These are phyloP conservation scores for Candida namnaoensis DNA, from an alignment of 805 yeast species.

Conservation along the genomic window DNA sequence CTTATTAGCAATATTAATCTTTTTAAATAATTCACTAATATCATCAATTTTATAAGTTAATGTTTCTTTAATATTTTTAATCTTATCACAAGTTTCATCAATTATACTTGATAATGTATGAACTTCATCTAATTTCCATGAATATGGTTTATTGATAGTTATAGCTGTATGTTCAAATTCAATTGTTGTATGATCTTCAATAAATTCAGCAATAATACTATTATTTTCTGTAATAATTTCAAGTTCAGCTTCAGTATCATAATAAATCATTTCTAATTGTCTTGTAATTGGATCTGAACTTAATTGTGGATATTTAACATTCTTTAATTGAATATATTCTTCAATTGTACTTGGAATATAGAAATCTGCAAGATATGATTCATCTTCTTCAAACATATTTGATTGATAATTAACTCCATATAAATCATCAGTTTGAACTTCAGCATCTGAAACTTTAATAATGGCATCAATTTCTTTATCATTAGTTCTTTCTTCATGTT, in stretches of 20 bases:
- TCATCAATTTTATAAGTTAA: background rate
- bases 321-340: conserved; percentile 9
- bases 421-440: conserved; percentile 9
- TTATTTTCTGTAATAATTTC: conserved; percentile 22
- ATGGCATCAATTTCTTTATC: background rate
- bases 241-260: conserved; percentile 24
- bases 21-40: too few species aligned
- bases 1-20: background rate
- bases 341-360: conserved; percentile 10
- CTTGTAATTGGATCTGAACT: conserved; percentile 7
- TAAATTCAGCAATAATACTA: conserved; percentile 15
- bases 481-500: background rate
- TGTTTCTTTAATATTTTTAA: background rate
- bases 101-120: conserved; percentile 5
- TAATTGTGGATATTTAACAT: conserved; percentile 15
- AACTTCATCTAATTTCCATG: conserved; percentile 30
- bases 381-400: conserved; percentile 24
- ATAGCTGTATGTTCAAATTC: conserved; percentile 18
- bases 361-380: conserved; percentile 18
- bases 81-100: background rate
- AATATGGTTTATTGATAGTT: conserved; percentile 19
- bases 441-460: background rate
- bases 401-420: conserved; percentile 1
- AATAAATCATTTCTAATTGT: conserved; percentile 13
- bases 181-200: conserved; percentile 23